Conservation (phyloP, 805 yeast species). For the Kuraishia piskuri region DNA sequence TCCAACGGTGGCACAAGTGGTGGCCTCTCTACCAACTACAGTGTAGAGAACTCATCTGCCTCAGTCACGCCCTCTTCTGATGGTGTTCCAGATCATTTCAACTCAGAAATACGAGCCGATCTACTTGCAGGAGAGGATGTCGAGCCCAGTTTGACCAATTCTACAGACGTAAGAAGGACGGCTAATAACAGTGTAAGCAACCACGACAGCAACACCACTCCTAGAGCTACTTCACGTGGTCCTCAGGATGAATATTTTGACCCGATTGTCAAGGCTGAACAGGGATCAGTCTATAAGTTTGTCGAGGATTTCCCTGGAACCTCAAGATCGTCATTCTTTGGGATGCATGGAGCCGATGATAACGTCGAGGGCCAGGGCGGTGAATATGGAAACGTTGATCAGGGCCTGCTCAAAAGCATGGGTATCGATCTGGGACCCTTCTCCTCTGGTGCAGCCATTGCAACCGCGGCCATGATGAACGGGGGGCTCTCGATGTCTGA, state of each 20-base stretch:
- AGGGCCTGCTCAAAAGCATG: not conserved
- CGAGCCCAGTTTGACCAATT: not conserved
- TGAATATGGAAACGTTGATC: not conserved
- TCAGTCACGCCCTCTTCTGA: slow-evolving; percentile 16
- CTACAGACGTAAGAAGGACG: slow-evolving; percentile 6
- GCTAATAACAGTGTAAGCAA: not conserved
- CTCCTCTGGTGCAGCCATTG: slow-evolving; percentile 21
- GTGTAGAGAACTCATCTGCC: slow-evolving; percentile 14
- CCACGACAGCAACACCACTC: not conserved
- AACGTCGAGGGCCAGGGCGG: not conserved
- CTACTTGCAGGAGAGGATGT: not conserved
- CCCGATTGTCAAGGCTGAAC: not conserved
- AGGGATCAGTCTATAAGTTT: not conserved
- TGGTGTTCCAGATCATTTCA: slow-evolving; percentile 7
- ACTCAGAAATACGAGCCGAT: slow-evolving; percentile 5
- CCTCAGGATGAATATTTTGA: not conserved
- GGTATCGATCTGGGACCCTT: slow-evolving; percentile 17
- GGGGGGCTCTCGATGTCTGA: slow-evolving; percentile 21
- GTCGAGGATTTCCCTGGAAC: not conserved
- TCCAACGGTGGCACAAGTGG: not conserved
- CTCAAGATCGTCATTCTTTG: not conserved
- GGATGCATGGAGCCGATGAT: not conserved
- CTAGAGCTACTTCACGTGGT: not conserved
- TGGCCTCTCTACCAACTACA: slow-evolving; percentile 9
- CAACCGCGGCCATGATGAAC: slow-evolving; percentile 19